A percentile compares a stretch with the other conserved stretches of the same genome.
Evolutionary conservation across 495 filamentous ascomycete genomes (phyloP).

Genomic region (Penicillium parvum): DNA sequence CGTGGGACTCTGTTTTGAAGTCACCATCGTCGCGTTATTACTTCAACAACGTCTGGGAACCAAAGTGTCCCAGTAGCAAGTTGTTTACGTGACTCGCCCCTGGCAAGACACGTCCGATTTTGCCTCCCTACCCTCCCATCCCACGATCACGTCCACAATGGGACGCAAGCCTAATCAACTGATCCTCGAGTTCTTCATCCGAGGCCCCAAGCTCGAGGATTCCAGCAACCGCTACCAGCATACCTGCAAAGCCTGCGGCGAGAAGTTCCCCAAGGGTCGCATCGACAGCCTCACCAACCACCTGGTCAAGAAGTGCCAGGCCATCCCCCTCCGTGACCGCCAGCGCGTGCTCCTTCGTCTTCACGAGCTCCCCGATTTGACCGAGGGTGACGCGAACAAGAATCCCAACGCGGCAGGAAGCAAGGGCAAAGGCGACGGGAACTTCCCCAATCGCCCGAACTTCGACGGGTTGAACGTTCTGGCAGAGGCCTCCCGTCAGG

Average conservation of each 20-base stretch:
- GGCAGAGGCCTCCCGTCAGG: constrained; percentile 75
- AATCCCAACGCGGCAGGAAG: constrained; percentile 30
- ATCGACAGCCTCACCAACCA: constrained; percentile 75
- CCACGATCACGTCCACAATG: constrained; percentile 44
- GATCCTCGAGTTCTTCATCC: constrained; percentile 78
- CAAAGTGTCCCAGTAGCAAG: background rate
- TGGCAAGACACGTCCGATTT: background rate
- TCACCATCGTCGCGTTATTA: constrained; percentile 3
- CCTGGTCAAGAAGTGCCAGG: constrained; percentile 76
- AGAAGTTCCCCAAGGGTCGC: constrained; percentile 79
- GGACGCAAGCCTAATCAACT: constrained; percentile 76
- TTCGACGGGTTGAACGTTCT: constrained; percentile 76
- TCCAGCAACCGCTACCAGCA: constrained; percentile 84
- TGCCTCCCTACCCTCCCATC: background rate
- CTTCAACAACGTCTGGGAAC: constrained; percentile 1
- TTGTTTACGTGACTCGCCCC: background rate
- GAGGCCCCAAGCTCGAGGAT: constrained; percentile 76
- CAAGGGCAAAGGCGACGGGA: constrained; percentile 36
- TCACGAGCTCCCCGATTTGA: constrained; percentile 43
- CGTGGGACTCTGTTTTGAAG: constrained; percentile 4
- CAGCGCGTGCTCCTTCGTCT: constrained; percentile 60
- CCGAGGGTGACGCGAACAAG: constrained; percentile 35
- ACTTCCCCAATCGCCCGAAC: constrained; percentile 46
- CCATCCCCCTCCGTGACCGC: constrained; percentile 61
- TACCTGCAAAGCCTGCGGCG: constrained; percentile 80